A percentile compares a stretch with the other conserved stretches of the same genome.
Evolutionary conservation across 2,329 filamentous ascomycete species (phyloP).

Genomic region (Ampelomyces quisqualis): DNA sequence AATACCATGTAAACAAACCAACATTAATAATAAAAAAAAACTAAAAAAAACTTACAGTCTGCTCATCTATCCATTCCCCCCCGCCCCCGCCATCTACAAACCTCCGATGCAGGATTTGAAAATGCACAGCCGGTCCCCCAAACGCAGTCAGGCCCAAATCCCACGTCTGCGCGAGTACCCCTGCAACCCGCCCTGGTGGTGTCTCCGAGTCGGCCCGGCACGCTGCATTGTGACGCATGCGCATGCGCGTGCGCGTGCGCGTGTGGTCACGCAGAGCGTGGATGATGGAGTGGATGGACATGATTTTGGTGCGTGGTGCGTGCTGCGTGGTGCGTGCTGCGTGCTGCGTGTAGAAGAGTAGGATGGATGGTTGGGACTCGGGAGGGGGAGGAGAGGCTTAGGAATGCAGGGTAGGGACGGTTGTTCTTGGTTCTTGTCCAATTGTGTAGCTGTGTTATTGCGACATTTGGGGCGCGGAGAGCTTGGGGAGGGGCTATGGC

Average conservation of each 20-base stretch:
- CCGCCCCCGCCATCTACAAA: constrained; percentile 59
- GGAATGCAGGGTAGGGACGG: no score
- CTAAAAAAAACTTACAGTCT: no score
- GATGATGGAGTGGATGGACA: constrained; percentile 26
- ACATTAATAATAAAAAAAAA: no score
- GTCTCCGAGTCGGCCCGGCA: constrained; percentile 24
- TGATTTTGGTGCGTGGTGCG: no score
- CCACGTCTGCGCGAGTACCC: constrained; percentile 48
- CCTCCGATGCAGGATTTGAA: constrained; percentile 63
- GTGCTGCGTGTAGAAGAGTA: no score
- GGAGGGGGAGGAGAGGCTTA: background rate
- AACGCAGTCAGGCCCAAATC: constrained; percentile 66
- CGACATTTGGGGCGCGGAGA: constrained; percentile 12
- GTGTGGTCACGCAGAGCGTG: constrained; percentile 21
- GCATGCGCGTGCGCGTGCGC: constrained; percentile 19
- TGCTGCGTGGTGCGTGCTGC: no score
- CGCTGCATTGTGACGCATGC: constrained; percentile 14
- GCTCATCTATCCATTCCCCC: constrained; percentile 67
- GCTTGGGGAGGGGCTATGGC: constrained; percentile 14
- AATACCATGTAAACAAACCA: no score
- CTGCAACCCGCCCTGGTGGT: constrained; percentile 25
- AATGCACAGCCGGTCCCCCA: constrained; percentile 69
- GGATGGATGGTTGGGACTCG: no score
- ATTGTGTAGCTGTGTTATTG: constrained; percentile 13
- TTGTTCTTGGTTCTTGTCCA: no score